Evolutionary conservation across 148 eudicot genomes (phyloP).

Genomic region (Tetragonia tetragonoides): DNA sequence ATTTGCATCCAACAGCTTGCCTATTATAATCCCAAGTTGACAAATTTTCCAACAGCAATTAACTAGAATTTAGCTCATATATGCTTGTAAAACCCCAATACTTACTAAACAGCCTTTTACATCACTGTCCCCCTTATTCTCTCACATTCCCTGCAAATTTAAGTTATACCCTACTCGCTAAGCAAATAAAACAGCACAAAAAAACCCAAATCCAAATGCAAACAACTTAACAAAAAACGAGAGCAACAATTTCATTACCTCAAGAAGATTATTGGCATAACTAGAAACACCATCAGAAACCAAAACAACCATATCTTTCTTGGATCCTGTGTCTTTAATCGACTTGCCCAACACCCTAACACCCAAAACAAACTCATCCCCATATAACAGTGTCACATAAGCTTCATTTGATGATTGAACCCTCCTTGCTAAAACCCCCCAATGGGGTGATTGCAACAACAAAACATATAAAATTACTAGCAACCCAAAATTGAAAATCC

Average conservation of each 20-base stretch:
- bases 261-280: constrained; percentile 61
- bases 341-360: constrained; percentile 86
- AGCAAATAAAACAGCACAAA: neutral
- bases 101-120: no score
- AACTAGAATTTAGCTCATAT: neutral
- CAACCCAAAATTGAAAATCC: constrained; percentile 40
- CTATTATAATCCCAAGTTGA: neutral
- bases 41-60: neutral
- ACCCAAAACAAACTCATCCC: constrained; percentile 87
- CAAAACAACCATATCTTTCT: constrained; percentile 78
- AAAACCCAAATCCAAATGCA: neutral
- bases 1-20: no score
- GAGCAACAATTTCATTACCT: constrained; percentile 34
- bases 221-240: neutral
- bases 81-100: neutral
- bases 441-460: constrained; percentile 23
- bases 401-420: constrained; percentile 53
- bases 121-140: neutral
- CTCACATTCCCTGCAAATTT: neutral
- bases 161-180: neutral
- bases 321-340: constrained; percentile 64
- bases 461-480: constrained; percentile 27
- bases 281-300: constrained; percentile 93
- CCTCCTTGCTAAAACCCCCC: constrained; percentile 34
- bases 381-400: constrained; percentile 82